Evolutionary conservation across 306 rosid genomes (phyloP), one percentile per base, ranked within the genome.

Genomic region (Vigna nakashimae): DNA sequence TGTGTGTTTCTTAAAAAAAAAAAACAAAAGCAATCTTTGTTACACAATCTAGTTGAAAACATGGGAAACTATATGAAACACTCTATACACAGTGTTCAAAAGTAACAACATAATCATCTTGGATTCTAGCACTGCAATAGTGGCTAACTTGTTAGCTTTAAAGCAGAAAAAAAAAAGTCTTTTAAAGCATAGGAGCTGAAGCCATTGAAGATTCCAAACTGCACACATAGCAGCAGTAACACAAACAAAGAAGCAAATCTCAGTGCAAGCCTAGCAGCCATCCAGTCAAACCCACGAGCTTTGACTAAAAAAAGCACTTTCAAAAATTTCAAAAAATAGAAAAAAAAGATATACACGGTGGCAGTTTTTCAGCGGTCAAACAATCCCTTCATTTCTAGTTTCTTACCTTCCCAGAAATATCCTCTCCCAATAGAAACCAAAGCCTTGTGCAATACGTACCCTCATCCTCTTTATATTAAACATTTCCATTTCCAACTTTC

Each of bases 351-450:
- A 36, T 64, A 59, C 76, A 74, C 38, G 48, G 26, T 81, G 83
- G 65, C 71, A 65, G 22, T 56, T 24, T 77, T 88, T 88, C 88
- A 69, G 74, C 87, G 86, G 96, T 90, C 96, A 90, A 88, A 88
- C 15, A 32, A 66, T 43, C 57, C 49, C 16, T 68, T 58, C 45
- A 14, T 75, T 40, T 40, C 45, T 42, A 11, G 11, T 45, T 43
- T 6, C 64, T 62, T 62, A 69, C 59, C 55, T 93, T 89, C 97
- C 71, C 42, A 72, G 93, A 87, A 91, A 50, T 57, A 77, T 82
- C 92, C 55, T 65, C 59, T 48, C 70, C 75, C 73, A 42, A 78
- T 55, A 55, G 73, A 63, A 74, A 77, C 34, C 40, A 71, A 63
- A 69, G 78, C 70, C 83, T 89, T 87, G 77, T 71, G 30, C 82